Base-by-base conservation (phyloP, 768 basidiomycete genomes). In the Auriscalpium vulgare region DNA sequence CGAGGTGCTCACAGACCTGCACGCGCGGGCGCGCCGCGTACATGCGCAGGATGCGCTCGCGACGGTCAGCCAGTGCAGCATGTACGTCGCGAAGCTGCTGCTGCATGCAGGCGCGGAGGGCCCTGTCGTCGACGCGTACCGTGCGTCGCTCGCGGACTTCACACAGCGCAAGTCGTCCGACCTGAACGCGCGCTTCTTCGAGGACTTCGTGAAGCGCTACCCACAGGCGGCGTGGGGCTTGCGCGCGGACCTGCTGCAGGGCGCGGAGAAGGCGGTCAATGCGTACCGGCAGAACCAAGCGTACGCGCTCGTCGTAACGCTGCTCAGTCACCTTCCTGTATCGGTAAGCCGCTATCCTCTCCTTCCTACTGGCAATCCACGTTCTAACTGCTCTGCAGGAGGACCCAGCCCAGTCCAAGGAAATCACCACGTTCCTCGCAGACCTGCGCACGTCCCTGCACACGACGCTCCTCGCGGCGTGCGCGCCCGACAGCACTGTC, bases 161-260 rank as follows among this genome's bases (percentile, higher is more conserved):
- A 74, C 87, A 56, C 83, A 81, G 7, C 81, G 90, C 56, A 97
- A 95, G 73, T 80, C 83, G 46, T 94, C 91, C 3, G 74, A 79
- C 34, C 76, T 95, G 47, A 85, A 87, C 63, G 68, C 79, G 5
- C 70, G 68, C 47, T 94, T 94, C 74, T 87, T 97, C 74, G 76
- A 82, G 48, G 88, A 91, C 53, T 88, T 88, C 66, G 74, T 88
- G 57, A 78, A 78, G 17, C 83, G 88, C 40, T 80, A 80, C 68
- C 83, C 89, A 0, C 55, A 68, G 4, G 70, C 76, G 13, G 88
- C 80, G 17, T 93, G 91, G 88, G 67, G 61, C 37, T 68, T 93
- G 19, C 80, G 84, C 10, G 67, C 75, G 16, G 75, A 79, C 54
- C 67, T 95, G n/a, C 60, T 91, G 38, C 74, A 77, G 16, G 69